Evolutionary conservation across 2,329 filamentous ascomycete species (phyloP), one percentile per base, ranked within the genome.

Genomic region (Karstenula rhodostoma): DNA sequence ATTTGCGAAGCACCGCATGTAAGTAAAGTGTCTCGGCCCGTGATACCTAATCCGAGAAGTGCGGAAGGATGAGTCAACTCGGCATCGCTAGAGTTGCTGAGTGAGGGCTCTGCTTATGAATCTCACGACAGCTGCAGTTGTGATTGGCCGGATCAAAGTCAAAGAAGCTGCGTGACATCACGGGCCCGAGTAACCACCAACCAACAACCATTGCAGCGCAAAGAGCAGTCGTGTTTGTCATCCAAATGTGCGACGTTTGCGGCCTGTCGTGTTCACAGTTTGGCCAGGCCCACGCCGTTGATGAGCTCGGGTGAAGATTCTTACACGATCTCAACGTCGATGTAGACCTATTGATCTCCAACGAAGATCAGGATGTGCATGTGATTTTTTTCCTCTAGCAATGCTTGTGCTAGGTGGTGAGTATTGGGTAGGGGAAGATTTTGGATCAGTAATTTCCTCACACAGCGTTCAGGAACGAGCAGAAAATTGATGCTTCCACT

Each of bases 71-170:
- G 47, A 49, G 47, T 49, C 47, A 49, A 49, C 15, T 33, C 27
- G 17, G 22, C 25, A 32, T 32, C n/a, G 29, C 29, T 48, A 48
- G 17, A 32, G 47, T 17, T 19, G 23, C 15, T 49, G 47, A n/a
- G 15, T 49, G 47, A 49, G 47, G 29, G 27, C 27, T 12, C 22
- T 49, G 47, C 47, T 49, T 49, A 49, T 49, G 27, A 49, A 49
- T 33, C 47, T 27, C 25, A 49, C 32, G 32, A 27, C 27, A 12
- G 27, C 47, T 33, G 47, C n/a, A 17, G 47, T 33, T 10, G 47
- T 49, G 47, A 49, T 49, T 49, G 47, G 47, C 13, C 25, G 19
- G n/a, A 44, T 10, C n/a, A 8, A 10, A 44, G 42, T 23, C 19
- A 44, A 23, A 44, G 42, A 23, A 44, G 19, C 7, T 23, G 12